phyloP scores from a whole-genome alignment of 2,329 filamentous ascomycete species.

The Atkinsonella hypoxylon region DNA sequence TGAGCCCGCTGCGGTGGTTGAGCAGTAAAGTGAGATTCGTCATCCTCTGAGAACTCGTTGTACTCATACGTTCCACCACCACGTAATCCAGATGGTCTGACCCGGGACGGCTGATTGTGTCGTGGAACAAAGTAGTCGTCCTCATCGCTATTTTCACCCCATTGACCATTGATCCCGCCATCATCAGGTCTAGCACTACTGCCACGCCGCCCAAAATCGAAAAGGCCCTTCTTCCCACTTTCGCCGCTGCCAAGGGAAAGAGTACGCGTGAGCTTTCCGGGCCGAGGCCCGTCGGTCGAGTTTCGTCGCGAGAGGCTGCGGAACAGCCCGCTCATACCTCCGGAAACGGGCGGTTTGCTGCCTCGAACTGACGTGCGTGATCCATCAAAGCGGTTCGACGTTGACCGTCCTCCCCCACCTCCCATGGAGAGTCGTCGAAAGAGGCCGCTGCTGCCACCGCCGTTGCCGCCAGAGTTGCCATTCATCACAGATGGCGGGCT shows the following conservation, averaged over 20 bases:
- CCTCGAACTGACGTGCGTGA: conserved; percentile 27
- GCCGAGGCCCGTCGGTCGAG: conserved; percentile 24
- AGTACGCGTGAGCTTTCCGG: conserved; percentile 39
- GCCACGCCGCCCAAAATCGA: conserved; percentile 31
- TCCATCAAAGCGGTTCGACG: conserved; percentile 24
- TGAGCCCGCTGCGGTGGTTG: conserved; percentile 21
- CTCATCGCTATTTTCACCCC: conserved; percentile 32
- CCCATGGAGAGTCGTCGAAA: conserved; percentile 30
- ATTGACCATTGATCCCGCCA: conserved; percentile 44
- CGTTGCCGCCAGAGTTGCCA: conserved; percentile 9
- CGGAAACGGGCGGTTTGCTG: conserved; percentile 37
- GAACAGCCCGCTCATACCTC: conserved; percentile 29
- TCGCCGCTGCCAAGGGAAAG: conserved; percentile 49
- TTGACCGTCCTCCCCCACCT: conserved; percentile 20
- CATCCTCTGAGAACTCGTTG: conserved; percentile 39
- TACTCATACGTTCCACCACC: conserved; percentile 29
- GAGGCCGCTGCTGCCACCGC: conserved; percentile 27
- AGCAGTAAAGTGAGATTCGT: conserved; percentile 45
- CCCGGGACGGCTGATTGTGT: conserved; percentile 12
- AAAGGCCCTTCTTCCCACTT: conserved; percentile 28
- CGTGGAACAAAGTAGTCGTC: conserved; percentile 16
- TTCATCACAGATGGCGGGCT: conserved; percentile 20
- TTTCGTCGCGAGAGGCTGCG: conserved; percentile 30
- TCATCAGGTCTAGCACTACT: conserved; percentile 30
- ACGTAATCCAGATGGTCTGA: conserved; percentile 21